Percentiles rank a stretch among this genome's conserved stretches.
Conservation (phyloP, 352 stramenopile genomes). For the Pythium vanterpoolii region DNA sequence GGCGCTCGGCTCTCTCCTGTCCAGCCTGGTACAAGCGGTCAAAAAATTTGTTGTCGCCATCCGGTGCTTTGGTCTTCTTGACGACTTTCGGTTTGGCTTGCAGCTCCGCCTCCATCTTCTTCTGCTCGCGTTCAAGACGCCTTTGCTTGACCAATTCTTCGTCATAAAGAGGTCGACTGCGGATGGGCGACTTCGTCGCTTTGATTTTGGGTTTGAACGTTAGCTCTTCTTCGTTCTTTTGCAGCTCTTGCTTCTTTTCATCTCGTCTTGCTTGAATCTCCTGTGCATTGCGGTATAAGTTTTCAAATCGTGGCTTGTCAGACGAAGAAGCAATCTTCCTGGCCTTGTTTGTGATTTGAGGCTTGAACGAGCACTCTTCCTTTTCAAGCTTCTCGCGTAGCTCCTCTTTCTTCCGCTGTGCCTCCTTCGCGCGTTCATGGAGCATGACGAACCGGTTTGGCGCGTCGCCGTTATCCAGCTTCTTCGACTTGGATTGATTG, state of each 20-base stretch:
- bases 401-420: constrained; percentile 49
- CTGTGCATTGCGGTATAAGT: constrained; percentile 66
- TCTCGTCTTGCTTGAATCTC: constrained; percentile 68
- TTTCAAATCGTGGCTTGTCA: constrained; percentile 58
- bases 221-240: constrained; percentile 55
- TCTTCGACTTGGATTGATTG: constrained; percentile 42
- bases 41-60: constrained; percentile 39
- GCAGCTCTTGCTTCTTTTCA: constrained; percentile 56
- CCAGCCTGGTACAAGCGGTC: constrained; percentile 71
- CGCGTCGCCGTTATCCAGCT: constrained; percentile 31
- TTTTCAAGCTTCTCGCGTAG: constrained; percentile 50
- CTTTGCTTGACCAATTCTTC: constrained; percentile 69
- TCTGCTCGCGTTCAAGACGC: constrained; percentile 59
- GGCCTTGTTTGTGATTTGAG: constrained; percentile 60
- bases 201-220: constrained; percentile 83
- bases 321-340: constrained; percentile 43
- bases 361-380: constrained; percentile 59
- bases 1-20: constrained; percentile 49
- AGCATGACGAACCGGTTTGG: constrained; percentile 39
- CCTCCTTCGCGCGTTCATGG: constrained; percentile 56
- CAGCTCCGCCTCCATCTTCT: constrained; percentile 65
- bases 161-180: constrained; percentile 64
- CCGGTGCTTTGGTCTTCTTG: constrained; percentile 40
- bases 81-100: constrained; percentile 59
- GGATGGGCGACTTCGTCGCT: constrained; percentile 47